Evolutionary conservation across 179 eudicot genomes (phyloP), one percentile per base, ranked within the genome.

Genomic region (Sideroxylon spinosum): DNA sequence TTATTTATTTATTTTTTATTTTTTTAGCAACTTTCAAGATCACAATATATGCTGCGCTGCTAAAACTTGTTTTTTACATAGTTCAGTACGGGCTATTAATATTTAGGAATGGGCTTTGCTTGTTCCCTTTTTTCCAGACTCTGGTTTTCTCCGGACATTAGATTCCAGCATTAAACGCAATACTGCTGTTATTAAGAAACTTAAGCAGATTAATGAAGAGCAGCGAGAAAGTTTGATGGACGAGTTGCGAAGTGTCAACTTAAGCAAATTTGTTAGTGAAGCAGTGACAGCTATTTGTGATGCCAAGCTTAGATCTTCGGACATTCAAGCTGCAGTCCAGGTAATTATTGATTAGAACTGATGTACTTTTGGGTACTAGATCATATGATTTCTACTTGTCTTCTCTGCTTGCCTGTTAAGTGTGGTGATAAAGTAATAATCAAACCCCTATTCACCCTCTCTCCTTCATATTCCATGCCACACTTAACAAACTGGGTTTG

Each of bases 191-290:
- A 94, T 96, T 56, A 96, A 96, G 81, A 96, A 96, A 79, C 92
- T 96, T 75, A 96, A 96, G 87, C 98, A 92, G 85, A 96, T 96
- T 71, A 96, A 87, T 81, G 99, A 96, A 83, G 98, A 96, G 75
- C 97, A 89, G 78, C 90, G 94, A 76, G 99, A 96, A 88, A 90
- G 93, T 68, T 86, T 96, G 87, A 89, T 93, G 96, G 98, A 96
- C 73, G 99, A 96, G 66, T 84, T 96, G 84, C 87, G 92, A 74
- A 80, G 91, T 83, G 95, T 96, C 82, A 96, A 96, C 83, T 82
- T 96, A 78, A 96, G 99, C 84, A 96, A 94, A 86, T 96, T 96
- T 85, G 99, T 96, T 76, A 96, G 97, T 71, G 99, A 96, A 88
- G 99, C 98, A 73, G 99, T 96, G 78, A 77, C 92, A 22, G 93